Percentiles rank a stretch among this genome's conserved stretches.
phyloP scores from a whole-genome alignment of 352 stramenopile genomes.

The Aphanomyces astaci region DNA sequence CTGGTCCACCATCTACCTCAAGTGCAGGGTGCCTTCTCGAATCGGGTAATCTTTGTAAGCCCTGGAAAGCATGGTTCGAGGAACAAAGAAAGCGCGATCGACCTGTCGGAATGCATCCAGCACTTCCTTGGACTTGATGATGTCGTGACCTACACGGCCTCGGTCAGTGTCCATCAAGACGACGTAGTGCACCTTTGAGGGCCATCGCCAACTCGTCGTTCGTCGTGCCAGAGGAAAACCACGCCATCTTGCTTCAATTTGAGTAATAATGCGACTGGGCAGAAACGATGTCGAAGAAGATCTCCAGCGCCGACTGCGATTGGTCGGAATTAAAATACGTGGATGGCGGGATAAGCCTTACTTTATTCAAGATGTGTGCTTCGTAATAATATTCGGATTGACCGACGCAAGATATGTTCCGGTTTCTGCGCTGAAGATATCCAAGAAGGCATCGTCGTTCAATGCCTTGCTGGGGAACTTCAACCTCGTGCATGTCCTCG shows the following conservation, averaged over 20 bases:
- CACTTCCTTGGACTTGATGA: constrained; percentile 16
- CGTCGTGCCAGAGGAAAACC: constrained; percentile 14
- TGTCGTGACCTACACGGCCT: neutral
- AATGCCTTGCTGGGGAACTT: neutral
- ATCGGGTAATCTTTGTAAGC: constrained; percentile 21
- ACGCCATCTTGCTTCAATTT: constrained; percentile 22
- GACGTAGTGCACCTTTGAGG: neutral
- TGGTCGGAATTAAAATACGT: neutral
- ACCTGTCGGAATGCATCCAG: constrained; percentile 22
- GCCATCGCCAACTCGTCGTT: constrained; percentile 24
- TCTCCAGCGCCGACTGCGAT: neutral
- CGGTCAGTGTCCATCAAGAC: neutral
- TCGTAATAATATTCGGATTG: neutral
- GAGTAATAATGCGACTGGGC: neutral
- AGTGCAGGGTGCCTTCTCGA: constrained; percentile 1
- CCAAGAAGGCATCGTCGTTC: no score
- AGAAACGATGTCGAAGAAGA: constrained; percentile 2
- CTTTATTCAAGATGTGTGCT: neutral
- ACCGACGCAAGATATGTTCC: neutral
- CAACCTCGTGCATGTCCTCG: neutral
- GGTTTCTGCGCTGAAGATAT: neutral
- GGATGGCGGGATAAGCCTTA: neutral
- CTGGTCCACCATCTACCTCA: neutral
- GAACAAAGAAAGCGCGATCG: constrained; percentile 26
- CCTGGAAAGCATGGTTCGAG: neutral